These are phyloP conservation scores for Trichoderma breve DNA, from an alignment of 2,329 filamentous ascomycete species.

Conservation along the genomic window DNA sequence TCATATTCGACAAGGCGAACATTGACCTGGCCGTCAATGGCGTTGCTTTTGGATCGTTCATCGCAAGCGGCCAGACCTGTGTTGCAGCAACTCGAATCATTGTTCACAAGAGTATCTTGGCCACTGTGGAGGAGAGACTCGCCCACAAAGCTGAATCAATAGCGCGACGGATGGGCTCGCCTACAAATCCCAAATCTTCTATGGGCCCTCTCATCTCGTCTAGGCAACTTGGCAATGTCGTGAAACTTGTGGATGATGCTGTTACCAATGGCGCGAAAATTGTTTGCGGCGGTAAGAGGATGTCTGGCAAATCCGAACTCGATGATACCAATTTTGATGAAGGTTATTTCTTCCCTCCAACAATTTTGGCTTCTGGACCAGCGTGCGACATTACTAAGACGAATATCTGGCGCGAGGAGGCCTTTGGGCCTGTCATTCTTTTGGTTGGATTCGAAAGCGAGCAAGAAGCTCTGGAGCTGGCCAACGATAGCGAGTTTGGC, in stretches of 20 bases:
- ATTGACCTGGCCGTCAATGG: slow-evolving; percentile 67
- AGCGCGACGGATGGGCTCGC: slow-evolving; percentile 53
- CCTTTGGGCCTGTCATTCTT: slow-evolving; percentile 77
- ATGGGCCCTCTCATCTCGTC: slow-evolving; percentile 65
- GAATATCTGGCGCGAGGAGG: slow-evolving; percentile 75
- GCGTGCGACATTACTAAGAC: slow-evolving; percentile 62
- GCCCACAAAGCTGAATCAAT: slow-evolving; percentile 60
- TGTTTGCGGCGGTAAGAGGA: slow-evolving; percentile 46
- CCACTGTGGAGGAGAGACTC: slow-evolving; percentile 63
- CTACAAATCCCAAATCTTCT: slow-evolving; percentile 53
- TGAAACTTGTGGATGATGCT: slow-evolving; percentile 64
- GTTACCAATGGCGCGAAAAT: slow-evolving; percentile 46
- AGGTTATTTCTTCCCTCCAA: slow-evolving; percentile 77
- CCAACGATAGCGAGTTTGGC: slow-evolving; percentile 73
- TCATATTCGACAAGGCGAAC: slow-evolving; percentile 65
- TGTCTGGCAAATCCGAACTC: slow-evolving; percentile 47
- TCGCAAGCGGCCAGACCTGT: slow-evolving; percentile 56
- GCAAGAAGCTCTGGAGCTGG: slow-evolving; percentile 66
- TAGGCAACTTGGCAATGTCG: slow-evolving; percentile 63
- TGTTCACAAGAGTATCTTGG: slow-evolving; percentile 66
- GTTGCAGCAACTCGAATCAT: slow-evolving; percentile 74
- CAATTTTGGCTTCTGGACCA: slow-evolving; percentile 59
- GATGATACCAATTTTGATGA: slow-evolving; percentile 52
- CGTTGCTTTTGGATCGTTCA: slow-evolving; percentile 59
- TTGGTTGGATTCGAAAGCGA: slow-evolving; percentile 73